Conservation (phyloP, 768 basidiomycete species). For the Rhizopogon vulgaris region DNA sequence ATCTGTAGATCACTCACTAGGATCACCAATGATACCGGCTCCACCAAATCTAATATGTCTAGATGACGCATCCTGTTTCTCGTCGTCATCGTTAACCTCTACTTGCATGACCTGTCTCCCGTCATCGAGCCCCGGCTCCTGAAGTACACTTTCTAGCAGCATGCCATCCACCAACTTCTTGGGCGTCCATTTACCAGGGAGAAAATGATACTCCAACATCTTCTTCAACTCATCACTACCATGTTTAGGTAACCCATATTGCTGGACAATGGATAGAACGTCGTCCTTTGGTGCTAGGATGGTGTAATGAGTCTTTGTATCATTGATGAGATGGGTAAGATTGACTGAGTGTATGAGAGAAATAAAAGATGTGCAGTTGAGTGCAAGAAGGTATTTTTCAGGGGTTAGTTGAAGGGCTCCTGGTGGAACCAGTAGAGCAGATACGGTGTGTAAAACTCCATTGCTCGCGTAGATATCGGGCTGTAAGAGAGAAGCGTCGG, state of each 20-base stretch:
- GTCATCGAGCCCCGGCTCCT: constrained; percentile 62
- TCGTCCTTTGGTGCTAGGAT: constrained; percentile 92
- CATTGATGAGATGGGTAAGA: constrained; percentile 64
- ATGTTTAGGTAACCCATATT: constrained; percentile 46
- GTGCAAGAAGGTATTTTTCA: constrained; percentile 89
- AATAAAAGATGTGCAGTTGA: constrained; percentile 90
- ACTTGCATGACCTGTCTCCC: constrained; percentile 67
- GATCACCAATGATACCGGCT: constrained; percentile 71
- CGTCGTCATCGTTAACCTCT: constrained; percentile 46
- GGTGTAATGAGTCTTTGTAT: constrained; percentile 65
- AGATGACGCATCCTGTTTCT: constrained; percentile 39
- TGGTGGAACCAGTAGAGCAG: constrained; percentile 72
- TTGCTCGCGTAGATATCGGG: constrained; percentile 91
- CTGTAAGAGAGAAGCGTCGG: constrained; percentile 55
- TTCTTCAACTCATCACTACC: constrained; percentile 69
- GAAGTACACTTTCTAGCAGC: constrained; percentile 75
- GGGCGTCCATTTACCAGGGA: constrained; percentile 72
- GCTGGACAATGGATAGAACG: constrained; percentile 55
- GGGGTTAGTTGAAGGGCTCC: constrained; percentile 78
- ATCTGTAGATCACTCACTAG: constrained; percentile 42
- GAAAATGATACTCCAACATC: constrained; percentile 83
- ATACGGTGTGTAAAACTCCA: constrained; percentile 89
- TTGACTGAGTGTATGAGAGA: constrained; percentile 80
- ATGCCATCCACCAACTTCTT: constrained; percentile 67
- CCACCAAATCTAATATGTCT: constrained; percentile 77